These are phyloP conservation scores for Cladosporium sp. DNA, from an alignment of 2,329 filamentous ascomycete genomes.

Conservation along the genomic window DNA sequence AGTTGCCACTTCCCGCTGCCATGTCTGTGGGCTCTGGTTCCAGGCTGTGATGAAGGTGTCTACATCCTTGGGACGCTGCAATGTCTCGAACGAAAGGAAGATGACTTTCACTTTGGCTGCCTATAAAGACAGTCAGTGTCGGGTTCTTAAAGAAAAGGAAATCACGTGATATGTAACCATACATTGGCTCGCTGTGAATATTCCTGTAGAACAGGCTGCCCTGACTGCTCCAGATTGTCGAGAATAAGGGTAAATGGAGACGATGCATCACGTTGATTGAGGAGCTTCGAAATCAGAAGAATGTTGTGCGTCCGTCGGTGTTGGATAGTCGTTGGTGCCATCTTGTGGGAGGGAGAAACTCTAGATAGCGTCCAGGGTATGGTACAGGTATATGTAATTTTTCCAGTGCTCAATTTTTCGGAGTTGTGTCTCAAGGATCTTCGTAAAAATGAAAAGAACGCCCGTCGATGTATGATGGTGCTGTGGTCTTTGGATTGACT, in stretches of 20 bases:
- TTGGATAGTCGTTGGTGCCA: constrained; percentile 19
- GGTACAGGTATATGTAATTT: background rate
- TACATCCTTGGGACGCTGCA: constrained; percentile 63
- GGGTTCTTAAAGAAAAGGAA: constrained; percentile 23
- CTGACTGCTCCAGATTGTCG: constrained; percentile 82
- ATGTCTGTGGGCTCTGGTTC: constrained; percentile 33
- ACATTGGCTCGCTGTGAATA: constrained; percentile 76
- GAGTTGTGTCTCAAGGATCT: background rate
- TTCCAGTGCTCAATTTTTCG: background rate
- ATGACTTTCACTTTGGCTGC: constrained; percentile 69
- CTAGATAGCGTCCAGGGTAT: background rate
- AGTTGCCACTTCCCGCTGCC: constrained; percentile 36
- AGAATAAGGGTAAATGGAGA: constrained; percentile 86
- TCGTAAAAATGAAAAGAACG: background rate
- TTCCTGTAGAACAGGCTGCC: constrained; percentile 68
- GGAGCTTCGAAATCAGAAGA: constrained; percentile 77
- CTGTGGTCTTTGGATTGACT: background rate
- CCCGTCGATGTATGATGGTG: background rate
- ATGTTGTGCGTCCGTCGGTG: constrained; percentile 83
- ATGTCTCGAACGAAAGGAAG: constrained; percentile 75
- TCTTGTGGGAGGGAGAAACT: background rate
- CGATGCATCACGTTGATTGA: constrained; percentile 73
- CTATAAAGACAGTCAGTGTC: constrained; percentile 41
- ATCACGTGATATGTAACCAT: constrained; percentile 8
- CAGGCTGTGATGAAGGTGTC: constrained; percentile 63